Conservation (phyloP, 2,329 filamentous ascomycete species). For the Emmonsiellopsis sp. region DNA sequence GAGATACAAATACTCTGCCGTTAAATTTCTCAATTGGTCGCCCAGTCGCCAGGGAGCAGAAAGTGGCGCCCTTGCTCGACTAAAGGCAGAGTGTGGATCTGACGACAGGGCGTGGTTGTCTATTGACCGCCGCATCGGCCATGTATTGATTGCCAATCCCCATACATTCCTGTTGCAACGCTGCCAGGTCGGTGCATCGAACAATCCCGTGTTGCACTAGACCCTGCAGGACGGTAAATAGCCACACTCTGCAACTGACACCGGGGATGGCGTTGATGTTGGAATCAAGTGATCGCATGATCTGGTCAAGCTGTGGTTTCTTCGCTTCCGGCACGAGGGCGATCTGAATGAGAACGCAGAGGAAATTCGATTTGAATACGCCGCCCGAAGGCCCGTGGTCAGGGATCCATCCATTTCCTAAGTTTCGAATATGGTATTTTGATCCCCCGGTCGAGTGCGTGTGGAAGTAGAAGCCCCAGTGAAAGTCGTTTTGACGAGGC, state of each 20-base stretch:
- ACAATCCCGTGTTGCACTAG: conserved; percentile 13
- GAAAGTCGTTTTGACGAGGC: conserved; percentile 18
- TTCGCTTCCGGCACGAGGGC: conserved; percentile 11
- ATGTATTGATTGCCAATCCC: conserved; percentile 13
- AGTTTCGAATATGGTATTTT: conserved; percentile 10
- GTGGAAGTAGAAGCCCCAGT: conserved; percentile 24
- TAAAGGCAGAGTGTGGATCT: no score
- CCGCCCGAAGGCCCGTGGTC: conserved; percentile 8
- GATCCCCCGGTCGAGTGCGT: not conserved
- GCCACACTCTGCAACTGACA: conserved; percentile 19
- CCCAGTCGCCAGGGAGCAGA: no score
- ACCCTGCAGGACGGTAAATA: conserved; percentile 12
- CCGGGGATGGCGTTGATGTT: conserved; percentile 17
- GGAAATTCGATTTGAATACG: conserved; percentile 11
- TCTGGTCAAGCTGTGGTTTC: conserved; percentile 12
- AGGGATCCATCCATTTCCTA: conserved; percentile 10
- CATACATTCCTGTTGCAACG: conserved; percentile 16
- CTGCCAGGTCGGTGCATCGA: conserved; percentile 6
- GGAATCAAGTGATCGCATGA: conserved; percentile 15
- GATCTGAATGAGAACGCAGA: conserved; percentile 13
- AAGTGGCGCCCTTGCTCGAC: no score
- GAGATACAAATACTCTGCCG: no score
- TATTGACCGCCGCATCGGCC: conserved; percentile 4
- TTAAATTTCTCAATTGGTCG: no score
- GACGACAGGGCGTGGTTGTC: conserved; percentile 10